Evolutionary conservation across 129 eudicot species (phyloP).

Genomic region (Logfia minima): DNA sequence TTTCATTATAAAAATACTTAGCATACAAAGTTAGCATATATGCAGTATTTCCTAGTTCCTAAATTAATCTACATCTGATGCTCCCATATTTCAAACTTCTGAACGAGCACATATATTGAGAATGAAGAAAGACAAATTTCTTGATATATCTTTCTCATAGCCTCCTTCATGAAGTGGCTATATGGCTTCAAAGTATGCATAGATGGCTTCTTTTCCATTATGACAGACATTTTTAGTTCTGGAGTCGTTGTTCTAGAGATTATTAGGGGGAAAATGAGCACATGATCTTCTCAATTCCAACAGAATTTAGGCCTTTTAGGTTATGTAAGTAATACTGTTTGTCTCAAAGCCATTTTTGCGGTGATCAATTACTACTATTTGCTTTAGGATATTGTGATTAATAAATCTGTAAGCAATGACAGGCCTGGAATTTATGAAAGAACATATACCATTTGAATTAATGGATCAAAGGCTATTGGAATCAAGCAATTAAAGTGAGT

Average conservation of each 20-base stretch:
- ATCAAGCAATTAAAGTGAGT: conserved; percentile 12
- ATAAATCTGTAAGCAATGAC: not conserved
- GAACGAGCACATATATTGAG: no score
- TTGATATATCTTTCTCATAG: no score
- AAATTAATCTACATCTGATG: no score
- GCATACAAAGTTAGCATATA: not conserved
- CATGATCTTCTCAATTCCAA: conserved; percentile 17
- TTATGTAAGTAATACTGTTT: conserved; percentile 30
- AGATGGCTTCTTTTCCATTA: conserved; percentile 40
- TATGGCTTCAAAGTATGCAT: conserved; percentile 49
- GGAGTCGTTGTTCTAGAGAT: conserved; percentile 54
- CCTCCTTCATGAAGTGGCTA: conserved; percentile 27
- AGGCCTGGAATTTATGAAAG: conserved; percentile 46
- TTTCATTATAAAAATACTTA: not conserved
- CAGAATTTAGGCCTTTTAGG: conserved; percentile 35
- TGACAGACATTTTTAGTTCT: conserved; percentile 49
- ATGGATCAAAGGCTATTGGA: conserved; percentile 36
- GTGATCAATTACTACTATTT: not conserved
- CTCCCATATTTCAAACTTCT: no score
- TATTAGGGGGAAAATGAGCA: conserved; percentile 41
- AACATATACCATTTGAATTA: conserved; percentile 32
- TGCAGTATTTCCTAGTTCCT: not conserved
- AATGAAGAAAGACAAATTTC: no score
- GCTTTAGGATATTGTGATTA: not conserved
- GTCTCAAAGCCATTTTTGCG: no score